Evolutionary conservation across 1,284 basidiomycete species (phyloP).

Genomic region (Cerrena zonata): DNA sequence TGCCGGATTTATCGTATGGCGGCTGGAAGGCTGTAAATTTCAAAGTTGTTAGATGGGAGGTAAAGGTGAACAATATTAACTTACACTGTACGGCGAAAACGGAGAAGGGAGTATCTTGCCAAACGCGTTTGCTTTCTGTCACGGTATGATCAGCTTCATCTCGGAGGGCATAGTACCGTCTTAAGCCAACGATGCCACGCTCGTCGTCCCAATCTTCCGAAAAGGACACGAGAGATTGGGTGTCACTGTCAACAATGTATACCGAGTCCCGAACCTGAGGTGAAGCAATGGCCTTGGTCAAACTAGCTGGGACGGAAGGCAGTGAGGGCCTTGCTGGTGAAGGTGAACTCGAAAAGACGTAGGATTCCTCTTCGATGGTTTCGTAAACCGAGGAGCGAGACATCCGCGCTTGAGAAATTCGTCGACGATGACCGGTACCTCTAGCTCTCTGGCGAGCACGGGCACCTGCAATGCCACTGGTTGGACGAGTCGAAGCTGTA

Average conservation of each 20-base stretch:
- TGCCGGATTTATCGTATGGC: slow-evolving; percentile 55
- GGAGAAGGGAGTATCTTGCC: slow-evolving; percentile 71
- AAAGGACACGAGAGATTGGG: slow-evolving; percentile 33
- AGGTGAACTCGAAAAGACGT: slow-evolving; percentile 31
- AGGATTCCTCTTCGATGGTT: slow-evolving; percentile 68
- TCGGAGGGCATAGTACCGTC: slow-evolving; percentile 62
- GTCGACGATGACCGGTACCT: slow-evolving; percentile 63
- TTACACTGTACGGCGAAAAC: slow-evolving; percentile 66
- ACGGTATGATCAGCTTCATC: slow-evolving; percentile 66
- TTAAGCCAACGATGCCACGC: slow-evolving; percentile 50
- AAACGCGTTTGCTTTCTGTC: slow-evolving; percentile 56
- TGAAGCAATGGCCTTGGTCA: slow-evolving; percentile 8
- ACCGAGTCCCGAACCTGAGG: slow-evolving; percentile 32
- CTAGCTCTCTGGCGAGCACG: slow-evolving; percentile 39
- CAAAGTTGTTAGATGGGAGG: not conserved
- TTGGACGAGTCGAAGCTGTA: slow-evolving; percentile 37
- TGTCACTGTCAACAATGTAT: slow-evolving; percentile 54
- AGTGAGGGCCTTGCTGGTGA: slow-evolving; percentile 26
- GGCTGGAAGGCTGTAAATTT: slow-evolving; percentile 58
- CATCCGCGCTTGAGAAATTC: slow-evolving; percentile 55
- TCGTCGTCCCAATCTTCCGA: slow-evolving; percentile 61
- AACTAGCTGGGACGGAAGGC: slow-evolving; percentile 12
- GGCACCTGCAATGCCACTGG: slow-evolving; percentile 31
- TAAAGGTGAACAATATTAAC: slow-evolving; percentile 22
- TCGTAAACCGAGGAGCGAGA: slow-evolving; percentile 70